Evolutionary conservation across 2,329 filamentous ascomycete species (phyloP).

Genomic region (Zopfia rhizophila): DNA sequence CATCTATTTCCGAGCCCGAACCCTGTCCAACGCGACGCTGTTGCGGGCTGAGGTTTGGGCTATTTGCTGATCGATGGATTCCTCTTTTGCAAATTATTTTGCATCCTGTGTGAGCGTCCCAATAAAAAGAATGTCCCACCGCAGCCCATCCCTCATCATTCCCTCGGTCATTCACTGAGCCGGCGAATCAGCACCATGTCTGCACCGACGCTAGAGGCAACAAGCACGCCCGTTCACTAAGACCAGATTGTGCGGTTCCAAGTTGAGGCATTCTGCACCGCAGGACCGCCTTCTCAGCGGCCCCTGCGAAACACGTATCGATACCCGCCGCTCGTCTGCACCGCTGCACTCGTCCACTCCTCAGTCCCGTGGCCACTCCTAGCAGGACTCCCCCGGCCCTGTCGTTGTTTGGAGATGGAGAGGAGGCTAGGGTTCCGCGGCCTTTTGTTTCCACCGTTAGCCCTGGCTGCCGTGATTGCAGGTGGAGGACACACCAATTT

Average conservation of each 20-base stretch:
- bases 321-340: conserved; percentile 21
- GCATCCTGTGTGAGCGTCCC: conserved; percentile 37
- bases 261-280: conserved; percentile 52
- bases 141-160: conserved; percentile 27
- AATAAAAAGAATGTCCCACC: conserved; percentile 39
- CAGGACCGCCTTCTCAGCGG: conserved; percentile 44
- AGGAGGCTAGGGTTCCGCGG: conserved; percentile 25
- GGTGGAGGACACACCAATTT: conserved; percentile 19
- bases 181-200: conserved; percentile 36
- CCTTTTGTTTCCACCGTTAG: conserved; percentile 29
- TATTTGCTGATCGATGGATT: conserved; percentile 47
- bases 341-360: conserved; percentile 11
- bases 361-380: conserved; percentile 11
- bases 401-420: conserved; percentile 14
- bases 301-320: conserved; percentile 51
- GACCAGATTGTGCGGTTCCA: conserved; percentile 44
- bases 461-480: conserved; percentile 21
- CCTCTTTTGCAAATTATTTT: conserved; percentile 44
- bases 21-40: conserved; percentile 47
- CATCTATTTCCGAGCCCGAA: conserved; percentile 47
- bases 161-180: conserved; percentile 28
- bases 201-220: conserved; percentile 18
- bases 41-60: conserved; percentile 46
- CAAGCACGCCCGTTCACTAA: conserved; percentile 19
- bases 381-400: conserved; percentile 10